These are phyloP conservation scores for Mucor irregularis DNA, from an alignment of 371 early-diverging fungal species.

Conservation along the genomic window DNA sequence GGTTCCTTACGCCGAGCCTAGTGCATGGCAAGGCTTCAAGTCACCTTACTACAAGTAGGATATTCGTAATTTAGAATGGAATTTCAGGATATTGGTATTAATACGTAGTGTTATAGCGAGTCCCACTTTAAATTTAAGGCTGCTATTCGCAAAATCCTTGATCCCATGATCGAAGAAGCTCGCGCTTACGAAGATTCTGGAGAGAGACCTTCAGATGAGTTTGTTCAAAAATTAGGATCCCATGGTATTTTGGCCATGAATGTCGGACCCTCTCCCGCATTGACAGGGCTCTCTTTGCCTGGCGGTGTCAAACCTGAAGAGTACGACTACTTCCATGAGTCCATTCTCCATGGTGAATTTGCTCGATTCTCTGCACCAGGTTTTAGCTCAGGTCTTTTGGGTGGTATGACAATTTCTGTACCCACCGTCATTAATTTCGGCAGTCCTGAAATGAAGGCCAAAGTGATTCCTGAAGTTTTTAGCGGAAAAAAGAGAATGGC, in stretches of 20 bases:
- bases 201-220: constrained; percentile 46
- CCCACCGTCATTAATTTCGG: constrained; percentile 65
- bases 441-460: constrained; percentile 35
- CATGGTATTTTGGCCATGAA: constrained; percentile 28
- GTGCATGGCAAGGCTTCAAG: constrained; percentile 51
- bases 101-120: constrained; percentile 21
- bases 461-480: constrained; percentile 63
- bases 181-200: constrained; percentile 42
- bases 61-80: not conserved
- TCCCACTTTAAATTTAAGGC: constrained; percentile 53
- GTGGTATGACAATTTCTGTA: constrained; percentile 52
- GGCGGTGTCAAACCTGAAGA: constrained; percentile 57
- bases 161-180: constrained; percentile 45
- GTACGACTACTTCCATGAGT: constrained; percentile 75
- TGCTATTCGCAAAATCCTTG: constrained; percentile 38
- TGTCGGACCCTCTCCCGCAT: constrained; percentile 44
- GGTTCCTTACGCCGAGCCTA: constrained; percentile 61
- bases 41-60: constrained; percentile 53
- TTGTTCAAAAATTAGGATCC: constrained; percentile 51
- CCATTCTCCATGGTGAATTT: constrained; percentile 77
- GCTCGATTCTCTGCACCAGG: constrained; percentile 58
- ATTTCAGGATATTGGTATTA: not conserved
- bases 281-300: constrained; percentile 36
- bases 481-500: constrained; percentile 78
- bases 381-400: constrained; percentile 46